Conservation (phyloP, 495 filamentous ascomycete genomes). For the Aspergillus heteromorphus region DNA sequence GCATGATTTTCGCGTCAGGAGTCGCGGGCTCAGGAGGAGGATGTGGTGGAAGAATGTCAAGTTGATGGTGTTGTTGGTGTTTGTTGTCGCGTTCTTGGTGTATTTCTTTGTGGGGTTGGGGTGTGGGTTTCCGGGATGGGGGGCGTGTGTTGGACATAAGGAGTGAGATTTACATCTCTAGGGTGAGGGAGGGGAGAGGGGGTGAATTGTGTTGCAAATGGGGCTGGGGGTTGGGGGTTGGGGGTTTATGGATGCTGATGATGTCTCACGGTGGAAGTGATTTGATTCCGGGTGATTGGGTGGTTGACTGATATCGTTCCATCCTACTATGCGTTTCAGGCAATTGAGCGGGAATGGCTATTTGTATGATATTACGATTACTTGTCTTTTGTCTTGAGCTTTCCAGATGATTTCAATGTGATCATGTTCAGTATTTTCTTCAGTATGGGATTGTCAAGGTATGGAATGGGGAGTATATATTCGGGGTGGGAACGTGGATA, state of each 20-base stretch:
- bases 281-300: neutral
- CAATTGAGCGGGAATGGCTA: neutral
- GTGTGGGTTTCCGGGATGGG: constrained; percentile 63
- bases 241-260: no score
- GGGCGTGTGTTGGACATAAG: constrained; percentile 39
- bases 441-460: no score
- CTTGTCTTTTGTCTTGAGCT: neutral
- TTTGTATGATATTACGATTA: neutral
- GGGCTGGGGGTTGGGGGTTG: no score
- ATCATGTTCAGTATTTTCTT: neutral
- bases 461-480: no score
- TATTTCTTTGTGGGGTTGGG: constrained; percentile 72
- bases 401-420: neutral
- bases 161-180: neutral
- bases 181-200: neutral
- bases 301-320: no score
- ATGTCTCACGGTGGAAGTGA: neutral
- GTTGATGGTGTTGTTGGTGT: constrained; percentile 74
- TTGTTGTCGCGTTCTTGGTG: constrained; percentile 81
- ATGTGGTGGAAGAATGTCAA: constrained; percentile 99
- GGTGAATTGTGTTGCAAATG: neutral
- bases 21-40: constrained; percentile 72
- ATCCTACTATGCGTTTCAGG: neutral
- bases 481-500: no score
- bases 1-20: constrained; percentile 82